Conservation (phyloP, 2,329 filamentous ascomycete species). For the Colletotrichum tabaci region DNA sequence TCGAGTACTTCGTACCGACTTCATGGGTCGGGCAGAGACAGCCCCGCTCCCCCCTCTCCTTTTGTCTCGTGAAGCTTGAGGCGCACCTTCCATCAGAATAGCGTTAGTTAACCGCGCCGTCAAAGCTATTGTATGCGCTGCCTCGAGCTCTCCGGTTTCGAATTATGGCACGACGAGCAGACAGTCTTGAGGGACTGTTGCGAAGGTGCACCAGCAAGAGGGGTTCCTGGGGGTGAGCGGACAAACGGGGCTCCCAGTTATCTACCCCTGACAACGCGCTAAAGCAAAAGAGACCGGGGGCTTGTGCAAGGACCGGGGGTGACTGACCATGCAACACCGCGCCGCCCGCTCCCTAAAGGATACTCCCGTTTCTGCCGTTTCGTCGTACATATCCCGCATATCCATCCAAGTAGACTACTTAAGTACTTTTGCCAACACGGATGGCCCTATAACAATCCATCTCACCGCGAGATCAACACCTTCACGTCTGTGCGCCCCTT, state of each 20-base stretch:
- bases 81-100: constrained; percentile 11
- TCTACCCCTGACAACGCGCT: constrained; percentile 23
- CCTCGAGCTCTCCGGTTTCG: constrained; percentile 17
- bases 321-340: constrained; percentile 41
- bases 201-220: constrained; percentile 10
- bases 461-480: constrained; percentile 23
- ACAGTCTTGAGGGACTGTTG: constrained; percentile 16
- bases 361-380: constrained; percentile 43
- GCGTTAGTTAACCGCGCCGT: constrained; percentile 14
- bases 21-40: constrained; percentile 42
- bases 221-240: constrained; percentile 8
- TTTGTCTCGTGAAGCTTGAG: constrained; percentile 34
- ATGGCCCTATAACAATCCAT: constrained; percentile 30
- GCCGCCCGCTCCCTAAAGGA: constrained; percentile 43
- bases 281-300: constrained; percentile 33
- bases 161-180: constrained; percentile 19
- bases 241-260: constrained; percentile 6
- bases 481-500: constrained; percentile 22
- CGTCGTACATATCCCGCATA: constrained; percentile 41
- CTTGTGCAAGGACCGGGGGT: constrained; percentile 39
- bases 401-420: constrained; percentile 18
- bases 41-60: constrained; percentile 25
- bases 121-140: background rate
- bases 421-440: constrained; percentile 20
- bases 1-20: constrained; percentile 35